Conservation (phyloP, 2,329 filamentous ascomycete genomes). For the Fusarium armeniacum region DNA sequence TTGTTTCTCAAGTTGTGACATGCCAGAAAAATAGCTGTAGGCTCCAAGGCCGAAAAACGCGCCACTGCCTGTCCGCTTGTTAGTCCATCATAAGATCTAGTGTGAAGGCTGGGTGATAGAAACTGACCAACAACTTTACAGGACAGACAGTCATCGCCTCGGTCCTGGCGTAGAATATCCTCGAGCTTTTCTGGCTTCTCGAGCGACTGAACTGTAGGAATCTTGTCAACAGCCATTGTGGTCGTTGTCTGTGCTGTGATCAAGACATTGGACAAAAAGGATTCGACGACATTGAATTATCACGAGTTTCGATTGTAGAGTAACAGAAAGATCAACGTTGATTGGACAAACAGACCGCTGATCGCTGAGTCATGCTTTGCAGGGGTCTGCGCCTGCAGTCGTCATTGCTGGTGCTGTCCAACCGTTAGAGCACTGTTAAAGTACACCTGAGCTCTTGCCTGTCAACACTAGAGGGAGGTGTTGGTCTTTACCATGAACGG, state of each 20-base stretch:
- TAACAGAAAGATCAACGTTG: constrained; percentile 31
- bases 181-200: constrained; percentile 74
- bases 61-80: constrained; percentile 70
- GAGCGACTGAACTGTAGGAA: constrained; percentile 66
- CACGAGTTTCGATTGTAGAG: constrained; percentile 36
- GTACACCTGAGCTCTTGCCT: constrained; percentile 16
- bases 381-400: constrained; percentile 41
- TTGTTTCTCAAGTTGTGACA: constrained; percentile 77
- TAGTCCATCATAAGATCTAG: constrained; percentile 27
- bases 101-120: constrained; percentile 15
- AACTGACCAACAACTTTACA: constrained; percentile 79
- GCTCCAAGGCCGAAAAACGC: constrained; percentile 81
- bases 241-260: not conserved
- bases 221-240: constrained; percentile 57
- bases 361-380: constrained; percentile 49
- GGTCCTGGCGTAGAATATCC: constrained; percentile 68
- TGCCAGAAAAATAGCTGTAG: constrained; percentile 84
- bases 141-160: constrained; percentile 75
- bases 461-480: constrained; percentile 48
- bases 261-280: constrained; percentile 1
- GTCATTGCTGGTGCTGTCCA: constrained; percentile 50
- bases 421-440: constrained; percentile 3
- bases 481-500: constrained; percentile 76
- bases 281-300: constrained; percentile 19
- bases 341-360: constrained; percentile 36